Evolutionary conservation across 495 filamentous ascomycete genomes (phyloP), one percentile per base, ranked within the genome.

Genomic region (Massariosphaeria phaeospora): DNA sequence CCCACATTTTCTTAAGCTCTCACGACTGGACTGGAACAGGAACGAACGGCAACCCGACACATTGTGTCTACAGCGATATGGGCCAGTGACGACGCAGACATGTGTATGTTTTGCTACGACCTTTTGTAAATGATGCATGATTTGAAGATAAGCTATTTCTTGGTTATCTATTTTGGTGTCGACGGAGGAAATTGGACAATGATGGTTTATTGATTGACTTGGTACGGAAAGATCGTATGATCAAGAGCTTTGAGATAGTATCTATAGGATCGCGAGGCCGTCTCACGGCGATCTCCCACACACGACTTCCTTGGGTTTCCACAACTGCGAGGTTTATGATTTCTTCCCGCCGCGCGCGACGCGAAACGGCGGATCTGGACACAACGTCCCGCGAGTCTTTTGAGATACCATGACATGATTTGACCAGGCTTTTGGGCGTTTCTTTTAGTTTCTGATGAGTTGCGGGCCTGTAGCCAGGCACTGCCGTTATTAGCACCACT

Each of bases 1-100:
- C 66, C 54, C 57, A 49, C 61, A 57, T 60, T 52, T 48, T 53
- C 61, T 65, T 29, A 13, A 36, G 50, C 53, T 51, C 43, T 54
- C 36, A 50, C 39, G 54, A 49, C 30, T 41, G 46, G 27, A 49
- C 24, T 39, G 46, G 46, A 9, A 46, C n/a, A n/a, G n/a, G n/a
- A n/a, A n/a, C n/a, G n/a, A n/a, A n/a, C n/a, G n/a, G n/a, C n/a
- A n/a, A n/a, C n/a, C n/a, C n/a, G n/a, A n/a, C n/a, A n/a, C n/a
- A n/a, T n/a, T 46, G 4, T 15, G 12, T 31, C 26, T 26, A 8
- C 38, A 21, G 35, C 31, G 34, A 50, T 10, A 26, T 15, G 8
- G 26, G n/a, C 11, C 15, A 13, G 31, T 27, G 20, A 45, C n/a
- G 27, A 56, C 34, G 34, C 23, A 11, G 10, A 43, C 31, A 55